These are phyloP conservation scores for Fusarium hainanense DNA, from an alignment of 2,329 filamentous ascomycete species.

Conservation along the genomic window DNA sequence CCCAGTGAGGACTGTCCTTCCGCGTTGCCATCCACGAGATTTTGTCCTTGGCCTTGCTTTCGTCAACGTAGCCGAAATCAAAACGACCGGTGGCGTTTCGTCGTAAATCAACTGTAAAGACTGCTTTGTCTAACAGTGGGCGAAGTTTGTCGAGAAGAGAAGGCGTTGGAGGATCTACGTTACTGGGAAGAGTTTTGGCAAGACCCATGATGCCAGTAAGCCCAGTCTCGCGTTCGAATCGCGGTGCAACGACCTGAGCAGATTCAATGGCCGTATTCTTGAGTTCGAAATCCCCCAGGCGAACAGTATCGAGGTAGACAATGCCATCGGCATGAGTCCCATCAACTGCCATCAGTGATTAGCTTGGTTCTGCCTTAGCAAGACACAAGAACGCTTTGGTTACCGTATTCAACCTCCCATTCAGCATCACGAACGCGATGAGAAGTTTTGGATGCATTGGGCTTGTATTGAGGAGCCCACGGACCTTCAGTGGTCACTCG, in stretches of 20 bases:
- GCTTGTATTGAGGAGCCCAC: constrained; percentile 56
- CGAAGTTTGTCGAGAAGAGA: constrained; percentile 59
- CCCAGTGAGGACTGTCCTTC: constrained; percentile 52
- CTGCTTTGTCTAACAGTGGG: constrained; percentile 52
- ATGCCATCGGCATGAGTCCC: constrained; percentile 58
- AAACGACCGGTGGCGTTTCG: constrained; percentile 61
- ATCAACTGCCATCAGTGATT: constrained; percentile 51
- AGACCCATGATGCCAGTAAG: constrained; percentile 66
- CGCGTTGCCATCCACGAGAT: constrained; percentile 57
- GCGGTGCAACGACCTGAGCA: constrained; percentile 56
- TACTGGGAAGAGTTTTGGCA: constrained; percentile 59
- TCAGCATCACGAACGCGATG: constrained; percentile 54
- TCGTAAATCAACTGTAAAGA: constrained; percentile 64
- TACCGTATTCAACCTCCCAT: constrained; percentile 63
- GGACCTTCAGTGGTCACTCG: constrained; percentile 50
- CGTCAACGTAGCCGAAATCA: constrained; percentile 63
- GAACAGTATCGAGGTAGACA: constrained; percentile 63
- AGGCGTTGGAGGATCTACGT: constrained; percentile 56
- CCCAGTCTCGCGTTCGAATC: constrained; percentile 55
- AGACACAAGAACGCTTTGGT: neutral
- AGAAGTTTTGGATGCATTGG: constrained; percentile 59
- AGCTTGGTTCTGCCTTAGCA: neutral
- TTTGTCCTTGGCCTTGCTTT: constrained; percentile 52
- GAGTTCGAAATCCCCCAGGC: constrained; percentile 58
- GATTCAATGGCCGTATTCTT: constrained; percentile 61